Base-by-base conservation (phyloP, 1,284 basidiomycete species). In the Tylopilus microsporus region DNA sequence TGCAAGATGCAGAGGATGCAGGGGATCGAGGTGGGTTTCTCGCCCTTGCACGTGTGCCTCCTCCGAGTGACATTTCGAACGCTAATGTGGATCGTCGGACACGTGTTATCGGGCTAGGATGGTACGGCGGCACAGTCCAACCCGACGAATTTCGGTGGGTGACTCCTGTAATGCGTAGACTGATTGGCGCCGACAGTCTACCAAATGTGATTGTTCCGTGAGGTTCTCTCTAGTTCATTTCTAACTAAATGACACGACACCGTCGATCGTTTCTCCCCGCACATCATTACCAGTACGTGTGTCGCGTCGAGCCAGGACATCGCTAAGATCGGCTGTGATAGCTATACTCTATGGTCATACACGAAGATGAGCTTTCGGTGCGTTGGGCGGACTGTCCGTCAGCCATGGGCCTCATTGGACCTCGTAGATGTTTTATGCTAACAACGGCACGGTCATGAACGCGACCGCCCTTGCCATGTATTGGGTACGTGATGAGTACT, bases 301-400 rank as follows among this genome's bases (percentile, higher is more conserved):
- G 53, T 53, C 37, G 36, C 49, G 36, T 13, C 49, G 45, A 45
- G 45, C 25, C 55, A 3, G 36, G 11, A 37, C 36, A 37, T 37
- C 36, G 11, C 36, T 37, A 2, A 37, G 36, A 16, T 36, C 62
- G 48, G 60, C n/a, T 63, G 8, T 59, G 34, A 6, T 57, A 87
- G 85, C 81, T 62, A 83, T 91, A 48, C 91, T 92, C 76, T 91
- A 80, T 66, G 90, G 90, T 2, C 91, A 92, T 69, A 87, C 90
- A 92, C 62, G 89, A 92, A 69, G 91, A 92, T 69, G 81, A 90
- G 70, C 70, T 89, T 57, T 84, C 83, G n/a, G 86, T 86, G 73
- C 45, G 15, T 51, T 55, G 18, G 6, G 41, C n/a, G 58, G 16
- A 2, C 11, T 45, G 5, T 18, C 7, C 19, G 34, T 13, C 39